These are phyloP conservation scores for Pueraria montana DNA, from an alignment of 306 rosid genomes.

Conservation along the genomic window DNA sequence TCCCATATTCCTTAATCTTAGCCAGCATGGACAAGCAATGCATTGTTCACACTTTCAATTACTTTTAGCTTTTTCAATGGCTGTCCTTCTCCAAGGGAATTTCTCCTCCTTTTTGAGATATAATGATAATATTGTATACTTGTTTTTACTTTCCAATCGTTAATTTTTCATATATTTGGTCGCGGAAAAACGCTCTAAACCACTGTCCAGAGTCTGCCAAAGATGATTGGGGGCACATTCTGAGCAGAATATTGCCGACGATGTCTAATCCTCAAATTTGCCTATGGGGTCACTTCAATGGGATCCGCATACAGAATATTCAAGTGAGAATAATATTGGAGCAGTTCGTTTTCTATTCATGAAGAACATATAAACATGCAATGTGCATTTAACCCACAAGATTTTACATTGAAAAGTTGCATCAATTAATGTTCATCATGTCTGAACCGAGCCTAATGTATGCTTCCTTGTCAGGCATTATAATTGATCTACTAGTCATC, in stretches of 20 bases:
- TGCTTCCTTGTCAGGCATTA: not conserved
- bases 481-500: too few relatives aligned
- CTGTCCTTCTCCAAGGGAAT: conserved; percentile 44
- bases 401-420: not conserved
- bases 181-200: conserved; percentile 4
- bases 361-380: conserved; percentile 9
- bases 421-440: conserved; percentile 23
- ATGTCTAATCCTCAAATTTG: not conserved
- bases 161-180: not conserved
- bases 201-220: not conserved
- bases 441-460: not conserved
- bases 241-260: not conserved
- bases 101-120: conserved; percentile 8
- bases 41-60: conserved; percentile 23
- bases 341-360: not conserved
- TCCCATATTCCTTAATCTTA: conserved; percentile 6
- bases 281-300: conserved; percentile 8
- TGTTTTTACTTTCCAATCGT: not conserved
- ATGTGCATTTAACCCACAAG: not conserved
- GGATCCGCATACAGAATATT: conserved; percentile 11
- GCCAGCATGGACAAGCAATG: conserved; percentile 19
- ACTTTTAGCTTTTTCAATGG: conserved; percentile 43
- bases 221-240: not conserved
- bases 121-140: not conserved
- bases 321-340: not conserved